Evolutionary conservation across 495 filamentous ascomycete genomes (phyloP).

Genomic region (Monascus purpureus): DNA sequence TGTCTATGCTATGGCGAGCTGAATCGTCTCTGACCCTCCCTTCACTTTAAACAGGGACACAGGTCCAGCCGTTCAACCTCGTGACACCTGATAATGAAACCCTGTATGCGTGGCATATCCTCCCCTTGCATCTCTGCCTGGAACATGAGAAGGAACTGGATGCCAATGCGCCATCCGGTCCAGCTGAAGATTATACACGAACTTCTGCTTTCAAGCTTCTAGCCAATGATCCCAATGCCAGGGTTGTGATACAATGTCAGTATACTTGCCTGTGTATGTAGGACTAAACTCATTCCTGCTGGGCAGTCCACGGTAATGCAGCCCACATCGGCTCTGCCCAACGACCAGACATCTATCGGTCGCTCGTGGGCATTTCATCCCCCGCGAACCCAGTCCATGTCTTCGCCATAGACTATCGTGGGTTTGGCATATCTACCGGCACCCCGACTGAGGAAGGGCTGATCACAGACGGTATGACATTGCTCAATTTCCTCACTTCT

Average conservation of each 20-base stretch:
- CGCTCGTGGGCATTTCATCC: conserved; percentile 28
- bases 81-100: conserved; percentile 42
- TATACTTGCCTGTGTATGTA: conserved; percentile 1
- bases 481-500: conserved; percentile 45
- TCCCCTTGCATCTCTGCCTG: conserved; percentile 40
- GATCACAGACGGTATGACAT: conserved; percentile 60
- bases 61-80: conserved; percentile 45
- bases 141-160: conserved; percentile 32
- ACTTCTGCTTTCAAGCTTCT: conserved; percentile 39
- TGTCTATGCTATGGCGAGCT: not conserved
- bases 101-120: conserved; percentile 47
- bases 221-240: conserved; percentile 37
- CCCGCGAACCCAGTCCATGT: conserved; percentile 45
- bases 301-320: conserved; percentile 34
- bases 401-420: conserved; percentile 75
- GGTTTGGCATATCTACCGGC: conserved; percentile 72
- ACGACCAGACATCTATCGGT: conserved; percentile 27
- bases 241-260: conserved; percentile 44
- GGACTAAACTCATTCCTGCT: too few species aligned
- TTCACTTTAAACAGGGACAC: conserved; percentile 27
- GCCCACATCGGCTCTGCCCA: conserved; percentile 32
- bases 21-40: not conserved
- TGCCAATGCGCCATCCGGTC: conserved; percentile 26
- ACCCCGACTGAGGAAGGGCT: conserved; percentile 69
- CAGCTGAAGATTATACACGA: conserved; percentile 26